Evolutionary conservation across 2,329 filamentous ascomycete species (phyloP).

Genomic region (Elsinoe batatas): DNA sequence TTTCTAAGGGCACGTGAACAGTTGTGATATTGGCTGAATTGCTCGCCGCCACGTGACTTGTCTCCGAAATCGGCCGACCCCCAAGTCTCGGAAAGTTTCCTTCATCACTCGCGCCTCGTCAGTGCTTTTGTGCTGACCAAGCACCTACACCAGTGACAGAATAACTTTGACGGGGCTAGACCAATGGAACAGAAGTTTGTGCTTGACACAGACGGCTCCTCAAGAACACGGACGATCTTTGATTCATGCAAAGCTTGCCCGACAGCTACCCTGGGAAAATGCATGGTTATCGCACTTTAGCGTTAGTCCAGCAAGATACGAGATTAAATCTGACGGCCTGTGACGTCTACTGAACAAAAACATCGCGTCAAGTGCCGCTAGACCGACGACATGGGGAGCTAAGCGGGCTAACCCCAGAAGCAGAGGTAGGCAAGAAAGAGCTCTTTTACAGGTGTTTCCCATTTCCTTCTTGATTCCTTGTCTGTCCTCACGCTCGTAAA

Average conservation of each 20-base stretch:
- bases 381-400: neutral
- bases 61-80: too few relatives aligned
- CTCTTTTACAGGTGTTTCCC: too few relatives aligned
- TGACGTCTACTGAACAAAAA: neutral
- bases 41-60: too few relatives aligned
- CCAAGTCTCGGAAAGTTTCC: too few relatives aligned
- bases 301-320: neutral
- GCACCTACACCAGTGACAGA: too few relatives aligned
- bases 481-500: neutral
- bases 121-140: too few relatives aligned
- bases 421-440: too few relatives aligned
- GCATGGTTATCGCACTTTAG: neutral
- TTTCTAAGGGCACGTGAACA: too few relatives aligned
- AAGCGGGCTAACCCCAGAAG: too few relatives aligned
- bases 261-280: neutral
- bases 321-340: neutral
- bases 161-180: too few relatives aligned
- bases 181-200: neutral
- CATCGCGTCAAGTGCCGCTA: slow-evolving; percentile 2
- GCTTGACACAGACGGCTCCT: neutral
- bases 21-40: too few relatives aligned
- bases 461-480: neutral
- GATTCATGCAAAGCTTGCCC: slow-evolving; percentile 2
- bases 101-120: too few relatives aligned
- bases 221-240: neutral